These are phyloP conservation scores for Erysiphe pisi DNA, from an alignment of 2,329 filamentous ascomycete species.

Conservation along the genomic window DNA sequence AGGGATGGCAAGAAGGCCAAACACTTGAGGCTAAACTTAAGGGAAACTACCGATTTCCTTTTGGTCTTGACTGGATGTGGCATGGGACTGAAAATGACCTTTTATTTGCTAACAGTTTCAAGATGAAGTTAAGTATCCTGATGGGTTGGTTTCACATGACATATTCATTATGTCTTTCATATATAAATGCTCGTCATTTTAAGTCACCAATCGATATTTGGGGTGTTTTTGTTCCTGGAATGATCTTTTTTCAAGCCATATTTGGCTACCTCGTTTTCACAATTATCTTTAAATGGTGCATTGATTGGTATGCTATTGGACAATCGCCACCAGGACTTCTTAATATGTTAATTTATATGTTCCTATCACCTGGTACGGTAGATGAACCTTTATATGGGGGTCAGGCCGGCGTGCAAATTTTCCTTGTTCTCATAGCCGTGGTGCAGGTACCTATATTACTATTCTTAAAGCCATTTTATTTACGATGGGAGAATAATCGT, in stretches of 20 bases:
- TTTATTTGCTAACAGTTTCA: conserved; percentile 95
- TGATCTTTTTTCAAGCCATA: conserved; percentile 99
- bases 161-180: conserved; percentile 86
- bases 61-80: conserved; percentile 94
- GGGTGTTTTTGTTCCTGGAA: conserved; percentile 93
- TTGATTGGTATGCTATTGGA: conserved; percentile 64
- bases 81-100: conserved; percentile 92
- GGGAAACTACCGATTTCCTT: conserved; percentile 73
- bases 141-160: conserved; percentile 99
- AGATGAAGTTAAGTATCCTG: conserved; percentile 99
- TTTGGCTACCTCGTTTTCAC: conserved; percentile 92
- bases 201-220: conserved; percentile 91
- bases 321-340: conserved; percentile 71
- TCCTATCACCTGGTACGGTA: conserved; percentile 68
- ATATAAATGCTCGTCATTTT: conserved; percentile 89
- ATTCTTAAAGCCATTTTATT: conserved; percentile 90
- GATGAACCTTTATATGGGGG: conserved; percentile 66
- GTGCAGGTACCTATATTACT: conserved; percentile 80
- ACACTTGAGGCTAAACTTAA: conserved; percentile 58
- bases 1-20: conserved; percentile 54
- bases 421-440: conserved; percentile 71
- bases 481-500: conserved; percentile 85
- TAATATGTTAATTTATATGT: conserved; percentile 99
- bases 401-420: conserved; percentile 63
- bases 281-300: conserved; percentile 94